Evolutionary conservation across 345 rosid genomes (phyloP).

Genomic region (Microthlaspi erraticum): DNA sequence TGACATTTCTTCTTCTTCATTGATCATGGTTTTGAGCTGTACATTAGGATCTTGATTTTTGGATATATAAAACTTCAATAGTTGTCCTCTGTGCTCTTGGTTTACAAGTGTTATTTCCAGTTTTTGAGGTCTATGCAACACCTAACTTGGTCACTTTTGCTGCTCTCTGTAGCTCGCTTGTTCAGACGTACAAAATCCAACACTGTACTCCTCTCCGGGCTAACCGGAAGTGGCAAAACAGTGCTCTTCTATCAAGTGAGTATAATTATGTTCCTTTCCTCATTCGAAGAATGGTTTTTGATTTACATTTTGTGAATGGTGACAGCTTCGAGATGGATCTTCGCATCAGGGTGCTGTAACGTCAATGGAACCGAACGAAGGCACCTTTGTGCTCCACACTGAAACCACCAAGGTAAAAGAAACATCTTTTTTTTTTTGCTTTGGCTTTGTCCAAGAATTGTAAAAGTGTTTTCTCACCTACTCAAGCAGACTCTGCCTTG

Average conservation of each 20-base stretch:
- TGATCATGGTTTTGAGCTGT: background rate
- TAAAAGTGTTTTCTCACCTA: background rate
- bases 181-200: conserved; percentile 56
- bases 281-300: background rate
- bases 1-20: conserved; percentile 3
- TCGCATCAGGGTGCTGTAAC: conserved; percentile 86
- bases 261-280: background rate
- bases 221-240: conserved; percentile 87
- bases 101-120: background rate
- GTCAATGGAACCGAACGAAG: conserved; percentile 95
- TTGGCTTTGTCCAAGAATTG: conserved; percentile 17
- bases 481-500: background rate
- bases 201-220: conserved; percentile 78
- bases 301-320: conserved; percentile 38
- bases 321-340: conserved; percentile 89
- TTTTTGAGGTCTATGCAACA: conserved; percentile 2
- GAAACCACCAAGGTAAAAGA: conserved; percentile 65
- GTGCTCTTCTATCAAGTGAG: conserved; percentile 81
- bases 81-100: too few species aligned
- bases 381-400: conserved; percentile 67
- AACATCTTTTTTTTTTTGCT: conserved; percentile 7
- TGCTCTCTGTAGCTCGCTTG: conserved; percentile 43
- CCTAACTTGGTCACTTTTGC: conserved; percentile 18
- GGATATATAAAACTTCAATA: background rate
- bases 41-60: background rate